Conservation (phyloP, 1,284 basidiomycete genomes). For the Trichosporon faecale region DNA sequence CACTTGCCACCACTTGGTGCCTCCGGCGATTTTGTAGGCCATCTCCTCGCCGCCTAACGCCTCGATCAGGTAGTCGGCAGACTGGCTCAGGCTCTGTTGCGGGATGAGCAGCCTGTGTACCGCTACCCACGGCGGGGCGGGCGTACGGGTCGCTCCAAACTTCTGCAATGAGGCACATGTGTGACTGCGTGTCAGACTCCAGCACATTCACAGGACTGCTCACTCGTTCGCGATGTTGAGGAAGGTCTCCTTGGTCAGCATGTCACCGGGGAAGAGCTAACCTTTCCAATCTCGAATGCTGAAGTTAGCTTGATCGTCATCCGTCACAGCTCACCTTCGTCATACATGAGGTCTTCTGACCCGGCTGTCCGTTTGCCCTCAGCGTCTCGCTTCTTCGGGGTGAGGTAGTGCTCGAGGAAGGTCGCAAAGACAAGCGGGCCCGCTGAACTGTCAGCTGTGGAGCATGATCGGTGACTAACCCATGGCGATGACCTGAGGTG, state of each 20-base stretch:
- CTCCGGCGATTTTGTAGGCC: slow-evolving; percentile 73
- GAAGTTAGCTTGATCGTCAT: slow-evolving; percentile 10
- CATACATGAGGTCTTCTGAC: slow-evolving; percentile 71
- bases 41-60: slow-evolving; percentile 79
- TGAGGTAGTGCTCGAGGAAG: slow-evolving; percentile 76
- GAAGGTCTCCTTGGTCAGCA: slow-evolving; percentile 56
- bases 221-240: slow-evolving; percentile 59
- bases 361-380: slow-evolving; percentile 59
- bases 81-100: slow-evolving; percentile 65
- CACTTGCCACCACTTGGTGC: slow-evolving; percentile 95
- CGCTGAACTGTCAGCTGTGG: slow-evolving; percentile 28
- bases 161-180: slow-evolving; percentile 80
- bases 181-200: slow-evolving; percentile 54
- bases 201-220: slow-evolving; percentile 4
- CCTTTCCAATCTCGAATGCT: slow-evolving; percentile 56
- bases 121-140: slow-evolving; percentile 83
- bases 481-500: slow-evolving; percentile 38
- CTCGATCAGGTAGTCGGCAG: slow-evolving; percentile 70
- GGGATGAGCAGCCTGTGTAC: slow-evolving; percentile 69
- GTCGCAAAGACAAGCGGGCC: slow-evolving; percentile 75
- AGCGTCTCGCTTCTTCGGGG: slow-evolving; percentile 54
- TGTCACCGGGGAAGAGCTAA: slow-evolving; percentile 36
- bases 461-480: slow-evolving; percentile 24
- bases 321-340: slow-evolving; percentile 60
- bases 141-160: slow-evolving; percentile 80